A percentile compares a stretch with the other conserved stretches of the same genome.
phyloP scores from a whole-genome alignment of 176 grass and related monocot genomes.

The Eleusine indica region DNA sequence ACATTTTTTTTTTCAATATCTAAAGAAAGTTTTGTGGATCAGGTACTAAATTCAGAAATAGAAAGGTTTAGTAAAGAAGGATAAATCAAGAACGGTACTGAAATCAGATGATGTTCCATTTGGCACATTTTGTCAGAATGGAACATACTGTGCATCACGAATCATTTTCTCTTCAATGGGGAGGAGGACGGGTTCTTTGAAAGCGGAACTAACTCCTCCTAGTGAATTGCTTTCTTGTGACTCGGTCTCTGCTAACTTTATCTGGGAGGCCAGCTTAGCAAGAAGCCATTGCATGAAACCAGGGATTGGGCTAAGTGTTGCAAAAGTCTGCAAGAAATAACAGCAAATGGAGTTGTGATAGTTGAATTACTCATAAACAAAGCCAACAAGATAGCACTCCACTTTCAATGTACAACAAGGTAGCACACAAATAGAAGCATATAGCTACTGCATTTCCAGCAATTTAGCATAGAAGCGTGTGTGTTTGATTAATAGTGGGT shows the following conservation, averaged over 20 bases:
- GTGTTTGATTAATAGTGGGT: not conserved
- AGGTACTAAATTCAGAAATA: not conserved
- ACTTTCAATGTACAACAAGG: not conserved
- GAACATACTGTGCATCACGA: slow-evolving; percentile 61
- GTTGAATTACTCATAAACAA: slow-evolving; percentile 20
- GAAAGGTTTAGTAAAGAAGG: not conserved
- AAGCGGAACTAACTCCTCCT: slow-evolving; percentile 54
- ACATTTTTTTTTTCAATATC: not conserved
- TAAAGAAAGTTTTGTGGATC: not conserved
- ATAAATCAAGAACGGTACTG: not conserved
- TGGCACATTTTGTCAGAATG: slow-evolving; percentile 27
- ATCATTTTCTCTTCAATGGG: slow-evolving; percentile 79
- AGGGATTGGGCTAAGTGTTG: slow-evolving; percentile 90
- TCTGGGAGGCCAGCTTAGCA: slow-evolving; percentile 82
- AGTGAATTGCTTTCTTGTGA: slow-evolving; percentile 39
- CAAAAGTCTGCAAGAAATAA: slow-evolving; percentile 64
- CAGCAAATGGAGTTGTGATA: slow-evolving; percentile 4
- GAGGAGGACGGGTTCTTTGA: slow-evolving; percentile 83
- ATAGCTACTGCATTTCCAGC: not conserved
- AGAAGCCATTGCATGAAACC: slow-evolving; percentile 97
- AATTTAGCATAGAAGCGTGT: not conserved
- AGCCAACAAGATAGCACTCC: not conserved
- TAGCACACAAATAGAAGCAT: slow-evolving; percentile 19
- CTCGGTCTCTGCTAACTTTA: slow-evolving; percentile 63
- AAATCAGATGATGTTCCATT: not conserved